A percentile compares a stretch with the other conserved stretches of the same genome.
Evolutionary conservation across 441 rosid genomes (phyloP).

Genomic region (Erysimum cheiri): DNA sequence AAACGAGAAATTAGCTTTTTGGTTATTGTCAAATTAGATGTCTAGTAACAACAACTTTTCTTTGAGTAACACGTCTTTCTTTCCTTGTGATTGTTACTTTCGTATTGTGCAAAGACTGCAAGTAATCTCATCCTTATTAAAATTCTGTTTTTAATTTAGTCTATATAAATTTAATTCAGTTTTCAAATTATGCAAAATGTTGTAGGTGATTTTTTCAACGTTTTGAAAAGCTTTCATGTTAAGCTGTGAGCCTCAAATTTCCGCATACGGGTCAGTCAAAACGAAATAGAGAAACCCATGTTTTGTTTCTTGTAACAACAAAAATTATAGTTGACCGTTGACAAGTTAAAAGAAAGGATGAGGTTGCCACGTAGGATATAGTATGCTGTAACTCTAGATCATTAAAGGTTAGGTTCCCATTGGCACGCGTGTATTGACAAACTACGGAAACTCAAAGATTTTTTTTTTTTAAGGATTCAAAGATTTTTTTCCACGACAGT

Average conservation of each 20-base stretch:
- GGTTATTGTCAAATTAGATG: not conserved
- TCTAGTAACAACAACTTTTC: not conserved
- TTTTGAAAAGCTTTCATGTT: too few relatives aligned
- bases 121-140: not conserved
- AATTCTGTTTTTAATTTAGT: too few relatives aligned
- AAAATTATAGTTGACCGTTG: slow-evolving; percentile 14
- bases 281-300: not conserved
- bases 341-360: slow-evolving; percentile 15
- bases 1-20: not conserved
- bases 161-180: too few relatives aligned
- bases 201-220: too few relatives aligned
- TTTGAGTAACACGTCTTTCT: slow-evolving; percentile 9
- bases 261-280: not conserved
- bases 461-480: slow-evolving; percentile 10
- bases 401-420: not conserved
- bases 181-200: too few relatives aligned
- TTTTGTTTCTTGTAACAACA: not conserved
- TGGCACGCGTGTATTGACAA: slow-evolving; percentile 5
- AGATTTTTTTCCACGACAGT: slow-evolving; percentile 18
- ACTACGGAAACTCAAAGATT: not conserved
- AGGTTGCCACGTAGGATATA: slow-evolving; percentile 39
- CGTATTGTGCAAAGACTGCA: not conserved
- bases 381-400: not conserved
- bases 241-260: too few relatives aligned
- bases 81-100: slow-evolving; percentile 20